Percentiles rank a stretch among this genome's conserved stretches.
phyloP scores from a whole-genome alignment of 352 stramenopile genomes.

The Phytophthora cryptogea region DNA sequence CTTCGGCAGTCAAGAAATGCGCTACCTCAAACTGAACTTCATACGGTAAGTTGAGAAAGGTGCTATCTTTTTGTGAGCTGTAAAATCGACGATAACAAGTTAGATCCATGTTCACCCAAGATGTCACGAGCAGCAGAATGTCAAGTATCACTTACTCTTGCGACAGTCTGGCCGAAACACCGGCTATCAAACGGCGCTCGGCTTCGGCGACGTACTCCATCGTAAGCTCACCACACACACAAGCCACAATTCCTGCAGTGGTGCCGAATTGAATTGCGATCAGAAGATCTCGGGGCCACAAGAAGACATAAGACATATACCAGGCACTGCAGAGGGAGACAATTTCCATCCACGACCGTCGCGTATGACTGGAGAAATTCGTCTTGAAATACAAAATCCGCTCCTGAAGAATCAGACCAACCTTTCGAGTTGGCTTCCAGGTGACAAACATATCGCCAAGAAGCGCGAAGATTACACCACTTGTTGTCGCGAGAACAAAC shows the following conservation, averaged over 20 bases:
- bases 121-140: no score
- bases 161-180: conserved; percentile 43
- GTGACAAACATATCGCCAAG: conserved; percentile 88
- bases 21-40: conserved; percentile 84
- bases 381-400: conserved; percentile 64
- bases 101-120: not conserved
- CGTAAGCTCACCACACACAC: conserved; percentile 72
- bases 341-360: conserved; percentile 65
- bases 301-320: conserved; percentile 69
- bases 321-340: conserved; percentile 53
- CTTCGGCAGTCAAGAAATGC: conserved; percentile 74
- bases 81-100: conserved; percentile 2
- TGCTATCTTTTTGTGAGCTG: conserved; percentile 66
- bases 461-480: conserved; percentile 75
- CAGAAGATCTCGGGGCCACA: conserved; percentile 73
- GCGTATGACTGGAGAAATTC: conserved; percentile 62
- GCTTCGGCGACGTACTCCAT: conserved; percentile 67
- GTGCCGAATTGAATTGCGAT: conserved; percentile 81
- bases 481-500: conserved; percentile 79
- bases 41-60: conserved; percentile 75
- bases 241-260: conserved; percentile 65
- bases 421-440: conserved; percentile 78
- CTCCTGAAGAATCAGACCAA: conserved; percentile 81
- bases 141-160: conserved; percentile 43
- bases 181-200: conserved; percentile 63